Conservation (phyloP, 1,284 basidiomycete genomes). For the Termitomyces sp. region DNA sequence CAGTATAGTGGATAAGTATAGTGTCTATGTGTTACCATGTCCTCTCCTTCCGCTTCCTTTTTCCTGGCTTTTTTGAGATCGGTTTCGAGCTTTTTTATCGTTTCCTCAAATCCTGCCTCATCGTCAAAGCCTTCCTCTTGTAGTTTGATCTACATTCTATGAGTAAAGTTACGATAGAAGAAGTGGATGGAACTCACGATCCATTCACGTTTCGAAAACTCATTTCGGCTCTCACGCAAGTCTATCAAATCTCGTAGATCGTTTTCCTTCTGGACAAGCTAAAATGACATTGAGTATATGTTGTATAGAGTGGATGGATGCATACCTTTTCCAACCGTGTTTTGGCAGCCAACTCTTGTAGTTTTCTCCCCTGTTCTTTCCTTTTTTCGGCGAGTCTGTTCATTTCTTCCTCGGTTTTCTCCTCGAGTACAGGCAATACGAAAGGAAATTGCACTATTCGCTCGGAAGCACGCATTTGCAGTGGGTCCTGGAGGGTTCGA, state of each 20-base stretch:
- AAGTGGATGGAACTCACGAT: conserved; percentile 35
- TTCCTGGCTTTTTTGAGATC: conserved; percentile 66
- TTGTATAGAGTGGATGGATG: background rate
- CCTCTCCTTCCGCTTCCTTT: conserved; percentile 66
- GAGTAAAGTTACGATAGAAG: background rate
- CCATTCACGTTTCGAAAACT: conserved; percentile 77
- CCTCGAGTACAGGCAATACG: conserved; percentile 61
- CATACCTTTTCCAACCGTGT: conserved; percentile 82
- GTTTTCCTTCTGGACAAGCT: conserved; percentile 79
- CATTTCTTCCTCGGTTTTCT: conserved; percentile 91
- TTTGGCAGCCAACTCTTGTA: conserved; percentile 92
- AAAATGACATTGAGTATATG: background rate
- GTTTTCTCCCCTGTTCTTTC: conserved; percentile 78
- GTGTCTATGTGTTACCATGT: conserved; percentile 33
- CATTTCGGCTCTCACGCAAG: conserved; percentile 60
- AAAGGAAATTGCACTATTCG: conserved; percentile 86
- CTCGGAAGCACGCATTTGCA: conserved; percentile 60
- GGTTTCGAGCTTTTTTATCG: conserved; percentile 73
- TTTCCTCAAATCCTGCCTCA: conserved; percentile 59
- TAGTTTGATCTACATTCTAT: conserved; percentile 44
- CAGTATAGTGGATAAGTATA: conserved; percentile 2
- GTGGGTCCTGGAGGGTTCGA: conserved; percentile 57
- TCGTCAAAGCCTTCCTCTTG: conserved; percentile 76
- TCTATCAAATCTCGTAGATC: conserved; percentile 72
- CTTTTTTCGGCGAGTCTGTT: conserved; percentile 73